Percentiles rank a stretch among this genome's conserved stretches.
These are phyloP conservation scores for Globisporangium perplexum DNA, from an alignment of 352 stramenopile species.

Conservation along the genomic window DNA sequence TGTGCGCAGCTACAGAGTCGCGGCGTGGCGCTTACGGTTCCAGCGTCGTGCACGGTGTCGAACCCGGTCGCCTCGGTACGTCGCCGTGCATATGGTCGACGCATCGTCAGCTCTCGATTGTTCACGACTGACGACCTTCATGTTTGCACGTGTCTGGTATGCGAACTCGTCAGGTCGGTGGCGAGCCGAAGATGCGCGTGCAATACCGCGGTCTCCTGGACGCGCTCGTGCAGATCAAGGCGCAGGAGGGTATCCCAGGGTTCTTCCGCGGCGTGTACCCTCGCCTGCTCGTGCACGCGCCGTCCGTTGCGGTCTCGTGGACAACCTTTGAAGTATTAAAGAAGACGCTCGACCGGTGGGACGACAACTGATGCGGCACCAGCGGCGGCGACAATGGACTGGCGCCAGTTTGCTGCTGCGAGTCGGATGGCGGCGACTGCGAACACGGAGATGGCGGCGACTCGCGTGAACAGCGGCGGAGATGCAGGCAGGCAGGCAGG, in stretches of 20 bases:
- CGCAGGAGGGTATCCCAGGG: constrained; percentile 90
- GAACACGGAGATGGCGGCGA: too few species aligned
- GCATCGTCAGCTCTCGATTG: background rate
- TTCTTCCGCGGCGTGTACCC: constrained; percentile 95
- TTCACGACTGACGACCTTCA: background rate
- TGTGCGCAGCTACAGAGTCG: constrained; percentile 69
- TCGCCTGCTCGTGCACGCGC: constrained; percentile 93
- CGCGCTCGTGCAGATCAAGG: constrained; percentile 83
- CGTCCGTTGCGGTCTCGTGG: constrained; percentile 98
- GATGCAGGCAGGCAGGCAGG: too few species aligned
- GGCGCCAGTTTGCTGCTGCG: too few species aligned
- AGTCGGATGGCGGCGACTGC: too few species aligned
- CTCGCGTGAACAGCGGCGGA: too few species aligned
- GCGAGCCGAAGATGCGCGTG: constrained; percentile 47
- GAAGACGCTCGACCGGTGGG: constrained; percentile 68
- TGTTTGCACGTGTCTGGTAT: background rate
- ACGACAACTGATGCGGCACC: constrained; percentile 7
- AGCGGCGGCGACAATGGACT: background rate
- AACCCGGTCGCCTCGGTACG: constrained; percentile 30
- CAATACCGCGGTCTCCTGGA: constrained; percentile 76
- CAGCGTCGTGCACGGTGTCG: constrained; percentile 49
- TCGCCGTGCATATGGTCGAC: background rate
- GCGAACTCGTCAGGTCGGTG: constrained; percentile 14
- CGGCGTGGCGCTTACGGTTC: constrained; percentile 57
- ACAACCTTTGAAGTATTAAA: constrained; percentile 98